These are phyloP conservation scores for Phytophthora ohioensis DNA, from an alignment of 352 stramenopile genomes.

Conservation along the genomic window DNA sequence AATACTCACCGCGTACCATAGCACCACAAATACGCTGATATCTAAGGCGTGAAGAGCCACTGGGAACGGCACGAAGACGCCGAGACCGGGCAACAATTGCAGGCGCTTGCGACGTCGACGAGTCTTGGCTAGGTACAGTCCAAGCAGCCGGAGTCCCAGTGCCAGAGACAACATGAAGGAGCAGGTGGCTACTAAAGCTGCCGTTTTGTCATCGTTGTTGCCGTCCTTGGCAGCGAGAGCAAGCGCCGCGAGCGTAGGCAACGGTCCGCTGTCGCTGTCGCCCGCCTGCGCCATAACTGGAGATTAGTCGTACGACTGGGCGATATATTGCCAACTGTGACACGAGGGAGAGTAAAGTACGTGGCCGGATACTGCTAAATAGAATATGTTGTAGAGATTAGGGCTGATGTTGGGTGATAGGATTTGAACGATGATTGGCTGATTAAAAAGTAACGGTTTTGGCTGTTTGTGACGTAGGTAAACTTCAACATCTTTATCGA, in stretches of 20 bases:
- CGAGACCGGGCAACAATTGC: constrained; percentile 19
- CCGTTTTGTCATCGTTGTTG: constrained; percentile 58
- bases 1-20: constrained; percentile 88
- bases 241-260: constrained; percentile 27
- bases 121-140: constrained; percentile 44
- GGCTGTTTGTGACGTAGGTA: not conserved
- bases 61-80: constrained; percentile 32
- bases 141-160: constrained; percentile 51
- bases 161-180: constrained; percentile 69
- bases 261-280: constrained; percentile 20
- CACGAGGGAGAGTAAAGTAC: constrained; percentile 16
- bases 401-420: no score
- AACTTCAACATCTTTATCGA: not conserved
- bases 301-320: constrained; percentile 10
- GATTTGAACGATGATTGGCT: not conserved
- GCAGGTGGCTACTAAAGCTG: constrained; percentile 61
- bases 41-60: constrained; percentile 64
- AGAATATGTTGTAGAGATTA: no score
- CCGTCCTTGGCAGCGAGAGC: constrained; percentile 4
- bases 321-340: constrained; percentile 10
- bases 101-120: constrained; percentile 35
- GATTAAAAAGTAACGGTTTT: constrained; percentile 8
- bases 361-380: not conserved
- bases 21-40: constrained; percentile 75
- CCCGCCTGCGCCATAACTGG: constrained; percentile 22